Evolutionary conservation across 192 early-diverging fungal species (phyloP).

Genomic region (Coemansia aciculifera): DNA sequence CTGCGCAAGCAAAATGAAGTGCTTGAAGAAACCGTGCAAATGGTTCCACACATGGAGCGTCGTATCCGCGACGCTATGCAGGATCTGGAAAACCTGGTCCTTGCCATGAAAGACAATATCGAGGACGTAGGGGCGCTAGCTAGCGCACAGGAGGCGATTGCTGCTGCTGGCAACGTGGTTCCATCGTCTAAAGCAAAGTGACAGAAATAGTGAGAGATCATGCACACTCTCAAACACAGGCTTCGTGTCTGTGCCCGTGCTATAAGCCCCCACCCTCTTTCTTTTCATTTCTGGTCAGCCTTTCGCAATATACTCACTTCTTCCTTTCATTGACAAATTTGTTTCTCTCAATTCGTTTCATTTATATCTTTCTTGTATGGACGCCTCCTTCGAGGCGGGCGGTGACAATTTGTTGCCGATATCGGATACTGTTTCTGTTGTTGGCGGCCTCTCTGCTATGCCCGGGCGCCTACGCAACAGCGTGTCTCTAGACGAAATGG

Average conservation of each 20-base stretch:
- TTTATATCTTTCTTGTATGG: not conserved
- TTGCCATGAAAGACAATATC: not conserved
- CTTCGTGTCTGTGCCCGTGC: not conserved
- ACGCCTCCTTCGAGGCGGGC: not conserved
- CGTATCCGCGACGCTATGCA: conserved; percentile 36
- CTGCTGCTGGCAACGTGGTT: not conserved
- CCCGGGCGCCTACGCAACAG: conserved; percentile 27
- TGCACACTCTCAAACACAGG: not conserved
- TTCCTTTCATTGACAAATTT: not conserved
- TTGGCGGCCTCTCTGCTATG: not conserved
- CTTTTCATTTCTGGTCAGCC: not conserved
- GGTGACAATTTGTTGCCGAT: not conserved
- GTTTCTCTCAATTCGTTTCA: not conserved
- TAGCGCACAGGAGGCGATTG: conserved; percentile 10
- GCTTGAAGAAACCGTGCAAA: conserved; percentile 45
- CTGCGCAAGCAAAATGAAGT: conserved; percentile 56
- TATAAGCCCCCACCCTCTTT: not conserved
- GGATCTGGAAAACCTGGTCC: conserved; percentile 42
- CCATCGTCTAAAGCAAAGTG: not conserved
- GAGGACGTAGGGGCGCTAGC: not conserved
- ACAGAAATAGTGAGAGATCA: not conserved
- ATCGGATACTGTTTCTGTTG: not conserved
- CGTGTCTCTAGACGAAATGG: conserved; percentile 27
- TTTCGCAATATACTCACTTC: not conserved
- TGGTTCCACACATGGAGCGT: conserved; percentile 51